Conservation (phyloP, 192 early-diverging fungal genomes). For the Dispira simplex region DNA sequence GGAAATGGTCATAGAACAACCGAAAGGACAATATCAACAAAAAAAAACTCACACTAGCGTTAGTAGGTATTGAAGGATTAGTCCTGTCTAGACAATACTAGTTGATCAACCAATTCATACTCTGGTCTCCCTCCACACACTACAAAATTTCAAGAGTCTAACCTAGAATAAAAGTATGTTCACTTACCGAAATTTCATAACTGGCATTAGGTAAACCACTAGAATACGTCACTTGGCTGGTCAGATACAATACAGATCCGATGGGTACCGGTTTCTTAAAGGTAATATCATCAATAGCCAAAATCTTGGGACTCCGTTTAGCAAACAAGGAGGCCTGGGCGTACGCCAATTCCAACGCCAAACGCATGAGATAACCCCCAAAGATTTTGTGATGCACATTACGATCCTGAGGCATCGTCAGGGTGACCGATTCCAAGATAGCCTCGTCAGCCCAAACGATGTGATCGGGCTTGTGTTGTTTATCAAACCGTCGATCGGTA, state of each 20-base stretch:
- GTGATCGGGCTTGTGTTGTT: constrained; percentile 20
- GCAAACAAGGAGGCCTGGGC: constrained; percentile 56
- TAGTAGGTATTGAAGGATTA: too few species aligned
- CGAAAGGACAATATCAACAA: too few species aligned
- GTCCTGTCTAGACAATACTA: too few species aligned
- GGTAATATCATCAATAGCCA: constrained; percentile 56
- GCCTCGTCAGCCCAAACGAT: constrained; percentile 67
- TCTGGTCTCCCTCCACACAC: too few species aligned
- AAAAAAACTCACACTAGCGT: too few species aligned
- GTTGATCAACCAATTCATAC: too few species aligned
- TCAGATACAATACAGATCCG: constrained; percentile 56
- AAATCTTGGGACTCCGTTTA: constrained; percentile 32
- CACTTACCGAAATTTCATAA: constrained; percentile 39
- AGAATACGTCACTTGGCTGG: constrained; percentile 64
- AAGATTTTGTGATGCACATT: constrained; percentile 71
- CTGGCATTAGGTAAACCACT: constrained; percentile 31
- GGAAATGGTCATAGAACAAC: not conserved
- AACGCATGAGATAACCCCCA: constrained; percentile 68
- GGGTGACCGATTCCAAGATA: constrained; percentile 41
- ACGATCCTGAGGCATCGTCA: constrained; percentile 51
- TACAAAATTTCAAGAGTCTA: too few species aligned
- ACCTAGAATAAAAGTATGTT: too few species aligned
- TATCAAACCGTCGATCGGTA: constrained; percentile 11
- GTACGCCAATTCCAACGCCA: constrained; percentile 74
- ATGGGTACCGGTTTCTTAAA: constrained; percentile 80